Conservation (phyloP, 2,329 filamentous ascomycete genomes). For the Amesomyces nigricolor region DNA sequence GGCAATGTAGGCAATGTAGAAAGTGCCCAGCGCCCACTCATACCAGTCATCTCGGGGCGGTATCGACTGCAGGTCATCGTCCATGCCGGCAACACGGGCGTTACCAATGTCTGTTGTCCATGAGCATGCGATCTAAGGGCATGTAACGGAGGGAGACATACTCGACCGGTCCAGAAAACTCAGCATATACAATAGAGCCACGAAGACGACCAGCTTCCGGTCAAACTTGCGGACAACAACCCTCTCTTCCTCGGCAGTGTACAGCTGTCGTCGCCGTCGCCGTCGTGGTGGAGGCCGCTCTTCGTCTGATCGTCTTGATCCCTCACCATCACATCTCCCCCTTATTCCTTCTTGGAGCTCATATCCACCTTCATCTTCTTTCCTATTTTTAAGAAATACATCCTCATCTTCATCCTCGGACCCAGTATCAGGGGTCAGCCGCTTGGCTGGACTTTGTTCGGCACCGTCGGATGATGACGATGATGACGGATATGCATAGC, state of each 20-base stretch:
- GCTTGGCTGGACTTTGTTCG: not conserved
- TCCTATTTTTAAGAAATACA: not conserved
- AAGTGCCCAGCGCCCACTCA: conserved; percentile 55
- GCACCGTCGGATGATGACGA: not conserved
- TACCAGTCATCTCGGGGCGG: conserved; percentile 46
- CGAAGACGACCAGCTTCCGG: conserved; percentile 68
- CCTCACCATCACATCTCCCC: conserved; percentile 1
- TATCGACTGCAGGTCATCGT: conserved; percentile 51
- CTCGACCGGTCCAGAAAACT: conserved; percentile 83
- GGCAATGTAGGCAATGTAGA: conserved; percentile 57
- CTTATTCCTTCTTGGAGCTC: not conserved
- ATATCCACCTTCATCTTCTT: conserved; percentile 3
- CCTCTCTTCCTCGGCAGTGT: conserved; percentile 63
- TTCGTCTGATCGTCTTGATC: not conserved
- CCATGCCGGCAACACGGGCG: conserved; percentile 59
- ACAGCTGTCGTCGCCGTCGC: conserved; percentile 31
- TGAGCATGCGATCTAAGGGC: not conserved
- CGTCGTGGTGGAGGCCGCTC: conserved; percentile 14
- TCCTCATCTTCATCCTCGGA: conserved; percentile 9
- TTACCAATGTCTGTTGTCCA: conserved; percentile 50
- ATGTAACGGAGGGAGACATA: conserved; percentile 36
- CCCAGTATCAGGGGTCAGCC: conserved; percentile 5
- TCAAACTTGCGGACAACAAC: conserved; percentile 71
- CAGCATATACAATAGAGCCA: conserved; percentile 77
- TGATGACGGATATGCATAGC: not conserved